Base-by-base conservation (phyloP, 1,284 basidiomycete genomes). In the Ceratobasidium sp. region DNA sequence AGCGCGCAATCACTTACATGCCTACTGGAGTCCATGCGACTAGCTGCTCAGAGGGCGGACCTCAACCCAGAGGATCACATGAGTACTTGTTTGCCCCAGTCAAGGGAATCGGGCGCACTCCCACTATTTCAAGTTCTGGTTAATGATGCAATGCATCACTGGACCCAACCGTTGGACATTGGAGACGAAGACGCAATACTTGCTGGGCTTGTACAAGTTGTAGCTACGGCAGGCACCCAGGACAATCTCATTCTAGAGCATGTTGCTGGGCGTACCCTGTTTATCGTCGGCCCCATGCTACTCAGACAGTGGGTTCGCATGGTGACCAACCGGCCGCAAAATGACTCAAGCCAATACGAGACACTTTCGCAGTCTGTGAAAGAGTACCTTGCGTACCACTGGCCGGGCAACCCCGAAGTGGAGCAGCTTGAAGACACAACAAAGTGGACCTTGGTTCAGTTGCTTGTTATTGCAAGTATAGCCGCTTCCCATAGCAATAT, bases 11-110 rank as follows among this genome's bases (percentile, higher is more conserved):
- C 49, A 13, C 51, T 68, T 16, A 16, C 29, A 13, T 22, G 27
- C 31, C 34, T 68, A 14, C 51, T 68, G 3, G 53, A 68, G 22
- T 56, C 49, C 8, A 54, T 68, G 2, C 16, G 49, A 4, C 11
- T 3, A 22, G 65, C 29, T 2, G 31, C 22, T 6, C 22, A 14
- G 27, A 22, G 34, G 2, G 2, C 48, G 13, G 51, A 39, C 5
- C 19, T 68, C 13, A 68, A 68, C 29, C 29, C 65, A 11, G 34
- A 41, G n/a, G 6, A n/a, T 34, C 34, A 41, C 6, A 16, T 68
- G 34, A 68, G 65, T 14, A 68, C 65, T 2, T 37, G 34, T 27
- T 22, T 37, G n/a, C 53, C 51, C 2, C 65, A 68, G 51, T 22
- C 46, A 24, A 19, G 22, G 1, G 22, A 11, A n/a, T 16, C 11